Conservation (phyloP, 2,329 filamentous ascomycete species). For the Rosellinia necatrix region DNA sequence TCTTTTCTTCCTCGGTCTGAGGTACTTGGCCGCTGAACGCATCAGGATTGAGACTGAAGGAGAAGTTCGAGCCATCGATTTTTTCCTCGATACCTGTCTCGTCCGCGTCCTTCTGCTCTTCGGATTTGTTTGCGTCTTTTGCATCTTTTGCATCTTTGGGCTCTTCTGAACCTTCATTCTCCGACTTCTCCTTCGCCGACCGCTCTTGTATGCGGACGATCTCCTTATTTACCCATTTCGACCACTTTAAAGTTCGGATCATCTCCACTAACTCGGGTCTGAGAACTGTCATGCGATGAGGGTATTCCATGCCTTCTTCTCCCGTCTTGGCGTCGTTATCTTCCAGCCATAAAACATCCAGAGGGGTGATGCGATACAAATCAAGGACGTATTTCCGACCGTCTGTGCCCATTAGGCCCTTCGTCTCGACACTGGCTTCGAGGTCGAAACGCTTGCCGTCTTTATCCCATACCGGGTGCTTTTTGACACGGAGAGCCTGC, state of each 20-base stretch:
- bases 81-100: conserved; percentile 60
- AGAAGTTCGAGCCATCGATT: conserved; percentile 86
- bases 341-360: conserved; percentile 91
- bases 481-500: conserved; percentile 87
- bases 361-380: conserved; percentile 88
- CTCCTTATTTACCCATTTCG: conserved; percentile 84
- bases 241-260: conserved; percentile 83
- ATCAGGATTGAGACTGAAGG: conserved; percentile 90
- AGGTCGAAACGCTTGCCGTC: conserved; percentile 87
- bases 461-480: conserved; percentile 97
- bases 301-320: conserved; percentile 64
- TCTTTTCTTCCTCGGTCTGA: conserved; percentile 88
- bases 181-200: conserved; percentile 36
- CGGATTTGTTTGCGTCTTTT: conserved; percentile 37
- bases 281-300: conserved; percentile 94
- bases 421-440: conserved; percentile 95
- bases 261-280: conserved; percentile 88
- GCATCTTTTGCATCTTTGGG: conserved; percentile 39
- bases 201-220: conserved; percentile 60
- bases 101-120: conserved; percentile 42
- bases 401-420: conserved; percentile 95
- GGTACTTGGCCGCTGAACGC: conserved; percentile 91
- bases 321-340: conserved; percentile 61
- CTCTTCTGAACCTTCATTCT: conserved; percentile 35
- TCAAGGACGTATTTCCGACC: conserved; percentile 97